Base-by-base conservation (phyloP, 352 stramenopile genomes). In the Thraustochytrium sp. region DNA sequence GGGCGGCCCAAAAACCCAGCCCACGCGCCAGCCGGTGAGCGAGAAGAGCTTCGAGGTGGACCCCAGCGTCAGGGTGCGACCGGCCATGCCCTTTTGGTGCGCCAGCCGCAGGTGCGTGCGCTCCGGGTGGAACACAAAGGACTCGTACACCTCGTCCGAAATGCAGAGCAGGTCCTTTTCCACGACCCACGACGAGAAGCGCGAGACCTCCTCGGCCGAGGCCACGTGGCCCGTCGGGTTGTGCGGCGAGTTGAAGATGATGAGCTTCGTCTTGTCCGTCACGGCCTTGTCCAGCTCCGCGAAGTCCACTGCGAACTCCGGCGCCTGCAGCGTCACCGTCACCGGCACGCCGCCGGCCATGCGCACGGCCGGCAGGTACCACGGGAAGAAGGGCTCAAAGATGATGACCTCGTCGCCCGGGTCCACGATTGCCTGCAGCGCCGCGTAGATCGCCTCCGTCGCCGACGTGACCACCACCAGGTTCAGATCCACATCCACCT, bases 341-440 rank as follows among this genome's bases (percentile, higher is more conserved):
- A 83, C 86, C 76, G 88, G 94, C 84, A 90, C 90, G 42, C 90
- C 90, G 74, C 88, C 90, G 37, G 92, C 90, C 92, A 94, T 94
- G 85, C 93, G 89, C 63, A 94, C 90, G 80, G 93, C 90, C 21
- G 92, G 89, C 26, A 94, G 86, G 89, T 99, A 99, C 44, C 98
- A 92, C 85, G 98, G 96, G 82, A 98, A 99, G 62, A 96, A 97
- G 5, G 96, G 96, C 86, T 99, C 95, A 62, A 98, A 94, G 26
- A 98, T 86, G 56, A 98, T 90, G 16, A 98, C 96, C 86, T 99
- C 96, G 87, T 98, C 95, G 5, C 92, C 94, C 3, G 93, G 91
- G 84, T 96, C 89, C 29, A 99, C 89, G 59, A 98, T 91, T 3
- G 93, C 93, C 74, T 94, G 92, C 36, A 98, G 85, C 64, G 92